Evolutionary conservation across 306 rosid genomes (phyloP).

Genomic region (Ormosia emarginata): DNA sequence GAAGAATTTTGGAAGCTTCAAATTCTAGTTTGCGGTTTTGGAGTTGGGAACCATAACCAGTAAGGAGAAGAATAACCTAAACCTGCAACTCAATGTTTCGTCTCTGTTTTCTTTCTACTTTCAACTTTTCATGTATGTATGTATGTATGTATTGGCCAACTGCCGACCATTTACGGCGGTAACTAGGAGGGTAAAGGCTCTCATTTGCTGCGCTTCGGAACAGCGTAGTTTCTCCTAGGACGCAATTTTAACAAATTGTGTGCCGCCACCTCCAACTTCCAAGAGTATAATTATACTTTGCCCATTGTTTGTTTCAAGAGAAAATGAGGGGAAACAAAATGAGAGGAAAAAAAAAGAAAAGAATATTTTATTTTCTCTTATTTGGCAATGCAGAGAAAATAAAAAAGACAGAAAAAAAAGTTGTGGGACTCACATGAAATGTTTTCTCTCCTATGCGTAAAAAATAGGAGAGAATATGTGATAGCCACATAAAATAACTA

Average conservation of each 20-base stretch:
- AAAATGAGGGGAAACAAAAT: too few species aligned
- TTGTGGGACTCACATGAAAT: too few species aligned
- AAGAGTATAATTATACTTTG: too few species aligned
- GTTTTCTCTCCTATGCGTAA: too few species aligned
- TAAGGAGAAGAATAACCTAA: background rate
- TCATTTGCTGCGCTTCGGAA: background rate
- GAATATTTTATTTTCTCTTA: too few species aligned
- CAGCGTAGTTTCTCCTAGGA: background rate
- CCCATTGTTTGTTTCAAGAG: too few species aligned
- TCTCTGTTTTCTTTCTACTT: background rate
- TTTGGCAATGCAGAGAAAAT: too few species aligned
- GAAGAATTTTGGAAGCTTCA: background rate
- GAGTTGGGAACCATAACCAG: background rate
- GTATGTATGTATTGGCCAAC: background rate
- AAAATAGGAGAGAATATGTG: too few species aligned
- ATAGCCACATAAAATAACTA: too few species aligned
- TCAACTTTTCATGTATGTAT: background rate
- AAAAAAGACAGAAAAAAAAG: too few species aligned
- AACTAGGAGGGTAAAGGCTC: background rate
- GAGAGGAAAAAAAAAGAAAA: too few species aligned
- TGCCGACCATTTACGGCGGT: conserved; percentile 9
- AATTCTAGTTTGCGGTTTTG: background rate
- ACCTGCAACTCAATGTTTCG: background rate
- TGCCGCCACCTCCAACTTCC: background rate
- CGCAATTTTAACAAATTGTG: too few species aligned